Evolutionary conservation across 1,284 basidiomycete species (phyloP).

Genomic region (Ceratobasidium sp.): DNA sequence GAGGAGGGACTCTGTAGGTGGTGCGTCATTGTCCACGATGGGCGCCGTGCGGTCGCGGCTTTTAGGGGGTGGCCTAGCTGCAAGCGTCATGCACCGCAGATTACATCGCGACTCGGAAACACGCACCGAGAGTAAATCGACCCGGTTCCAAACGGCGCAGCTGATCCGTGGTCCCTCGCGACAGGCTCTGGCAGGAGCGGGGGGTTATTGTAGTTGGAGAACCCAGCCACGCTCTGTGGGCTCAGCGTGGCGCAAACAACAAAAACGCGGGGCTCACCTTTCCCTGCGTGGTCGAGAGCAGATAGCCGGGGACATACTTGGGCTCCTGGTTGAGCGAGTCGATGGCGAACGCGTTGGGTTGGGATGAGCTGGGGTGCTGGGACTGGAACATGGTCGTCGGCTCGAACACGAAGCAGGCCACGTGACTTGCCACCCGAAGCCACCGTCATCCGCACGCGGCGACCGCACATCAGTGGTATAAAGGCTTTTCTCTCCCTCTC

Average conservation of each 20-base stretch:
- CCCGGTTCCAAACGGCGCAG: slow-evolving; percentile 16
- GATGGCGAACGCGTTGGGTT: slow-evolving; percentile 38
- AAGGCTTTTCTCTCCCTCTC: background rate
- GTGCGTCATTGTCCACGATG: slow-evolving; percentile 39
- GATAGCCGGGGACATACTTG: slow-evolving; percentile 43
- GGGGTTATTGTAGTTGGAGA: slow-evolving; percentile 34
- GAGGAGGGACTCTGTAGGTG: slow-evolving; percentile 35
- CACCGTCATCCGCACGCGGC: slow-evolving; percentile 31
- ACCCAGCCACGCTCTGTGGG: slow-evolving; percentile 25
- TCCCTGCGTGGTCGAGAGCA: slow-evolving; percentile 42
- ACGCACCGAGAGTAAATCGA: slow-evolving; percentile 34
- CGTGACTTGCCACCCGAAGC: slow-evolving; percentile 32
- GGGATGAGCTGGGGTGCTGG: slow-evolving; percentile 23
- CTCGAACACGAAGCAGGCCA: background rate
- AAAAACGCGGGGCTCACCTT: slow-evolving; percentile 26
- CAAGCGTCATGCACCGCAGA: background rate
- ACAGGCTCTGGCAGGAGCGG: slow-evolving; percentile 37
- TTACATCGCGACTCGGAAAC: background rate
- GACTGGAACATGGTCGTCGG: slow-evolving; percentile 38
- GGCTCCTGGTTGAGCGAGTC: slow-evolving; percentile 41
- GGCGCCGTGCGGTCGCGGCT: slow-evolving; percentile 29
- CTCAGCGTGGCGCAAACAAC: background rate
- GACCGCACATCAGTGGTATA: no score
- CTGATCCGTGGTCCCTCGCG: slow-evolving; percentile 11
- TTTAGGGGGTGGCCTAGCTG: slow-evolving; percentile 23